Evolutionary conservation across 192 early-diverging fungal genomes (phyloP), one percentile per base, ranked within the genome.

Genomic region (Lobulomyces angularis): DNA sequence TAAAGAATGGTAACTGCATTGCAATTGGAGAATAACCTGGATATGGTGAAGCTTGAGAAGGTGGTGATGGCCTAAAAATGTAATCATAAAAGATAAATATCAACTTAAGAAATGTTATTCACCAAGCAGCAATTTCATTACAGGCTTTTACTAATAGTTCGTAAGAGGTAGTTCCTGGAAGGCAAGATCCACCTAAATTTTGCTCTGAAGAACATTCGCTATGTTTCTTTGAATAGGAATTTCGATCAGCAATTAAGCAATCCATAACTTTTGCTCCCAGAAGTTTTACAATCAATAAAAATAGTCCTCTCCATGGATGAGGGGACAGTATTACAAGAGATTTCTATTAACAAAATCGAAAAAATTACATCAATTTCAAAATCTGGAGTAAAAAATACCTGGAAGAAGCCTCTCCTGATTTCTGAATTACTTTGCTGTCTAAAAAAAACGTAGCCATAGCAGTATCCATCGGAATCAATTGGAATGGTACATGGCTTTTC

Each of bases 381-480:
- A 35, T 16, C 16, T 4, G 12, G 6, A 4, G 22, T 19, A 19
- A 26, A n/a, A 31, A 37, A 41, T 47, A 74, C 71, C 64, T 91
- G 91, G 52, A 93, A 89, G 38, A 80, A 93, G 14, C 92, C 92
- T 29, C 92, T 78, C 8, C 81, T 64, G 49, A 93, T 83, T 20
- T 71, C 59, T 8, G 75, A 61, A 56, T 97, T 90, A 55, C 79
- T 73, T 56, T 88, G 80, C 55, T 97, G 90, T 19, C 90, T 67
- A 50, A 97, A 97, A 50, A 90, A 92, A 8, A 89, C 90, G 65
- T 93, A 88, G 22, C 86, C 88, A 59, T 97, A 86, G 12, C 62
- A 63, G 43, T 50, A 66, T 45, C 56, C 69, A 37, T 72, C 69
- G 3, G 45, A 62, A 24, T 72, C 63, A 9, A 72, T 48, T 14